Evolutionary conservation across 1,284 basidiomycete genomes (phyloP), one percentile per base, ranked within the genome.

Genomic region (Irpex rosettiformis): DNA sequence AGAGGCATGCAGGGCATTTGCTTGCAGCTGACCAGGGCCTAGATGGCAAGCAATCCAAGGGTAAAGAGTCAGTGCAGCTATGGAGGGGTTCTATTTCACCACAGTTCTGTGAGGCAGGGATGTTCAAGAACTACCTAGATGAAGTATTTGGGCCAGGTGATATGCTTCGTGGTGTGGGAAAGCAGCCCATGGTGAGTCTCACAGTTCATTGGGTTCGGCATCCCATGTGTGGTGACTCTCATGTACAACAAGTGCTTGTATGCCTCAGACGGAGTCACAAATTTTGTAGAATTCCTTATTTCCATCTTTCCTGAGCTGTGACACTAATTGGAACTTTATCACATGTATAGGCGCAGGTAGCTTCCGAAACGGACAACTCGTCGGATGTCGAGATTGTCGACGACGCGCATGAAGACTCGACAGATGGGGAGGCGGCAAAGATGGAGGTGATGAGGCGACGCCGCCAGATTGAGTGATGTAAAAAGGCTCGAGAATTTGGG

Each of bases 71-170:
- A 54, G 28, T 57, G 58, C 18, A 43, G 28, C 22, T 56, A 49
- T 52, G 58, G 57, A 51, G 6, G 28, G 42, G 58, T 8, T 62
- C 60, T 58, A 63, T 64, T 16, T 52, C 57, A 37, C 58, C 64
- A n/a, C 59, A 61, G 3, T 69, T 60, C 58, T 67, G 66, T 24
- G 64, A 64, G 54, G 61, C 63, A 48, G 64, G 63, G 33, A 60
- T 63, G 56, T 65, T 67, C 60, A 67, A 67, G 58, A 61, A 61
- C 33, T 58, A 63, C 30, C 47, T 67, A 54, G 66, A 69, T 55
- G 25, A 11, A 16, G 56, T 61, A 29, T 64, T 66, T 45, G 67
- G 67, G 8, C 62, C 61, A 8, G 67, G 66, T 10, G 60, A 64
- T 40, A 62, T 69, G 55, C 61, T 63, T 13, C 56, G 65, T 6